Evolutionary conservation across 176 grass and related monocot genomes (phyloP).

Genomic region (Cenchrus fungigraminus): DNA sequence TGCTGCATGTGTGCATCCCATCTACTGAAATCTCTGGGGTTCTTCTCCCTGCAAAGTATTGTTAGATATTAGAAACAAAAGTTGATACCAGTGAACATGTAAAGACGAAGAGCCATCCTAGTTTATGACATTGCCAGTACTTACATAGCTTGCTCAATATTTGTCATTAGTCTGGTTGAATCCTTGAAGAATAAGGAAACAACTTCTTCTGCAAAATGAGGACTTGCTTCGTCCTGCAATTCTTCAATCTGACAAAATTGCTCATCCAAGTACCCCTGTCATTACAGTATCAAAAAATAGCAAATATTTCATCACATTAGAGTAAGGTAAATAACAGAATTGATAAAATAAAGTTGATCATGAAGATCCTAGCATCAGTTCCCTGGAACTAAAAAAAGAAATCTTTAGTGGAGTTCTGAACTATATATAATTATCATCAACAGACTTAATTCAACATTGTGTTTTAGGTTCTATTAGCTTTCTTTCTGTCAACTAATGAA

Average conservation of each 20-base stretch:
- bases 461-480: slow-evolving; percentile 32
- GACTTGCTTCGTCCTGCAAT: slow-evolving; percentile 86
- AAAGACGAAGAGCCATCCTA: neutral
- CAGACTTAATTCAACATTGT: slow-evolving; percentile 29
- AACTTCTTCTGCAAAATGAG: slow-evolving; percentile 92
- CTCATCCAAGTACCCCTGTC: slow-evolving; percentile 84
- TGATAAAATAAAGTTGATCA: neutral
- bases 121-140: slow-evolving; percentile 35
- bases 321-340: slow-evolving; percentile 4
- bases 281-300: slow-evolving; percentile 39
- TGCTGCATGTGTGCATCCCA: slow-evolving; percentile 85
- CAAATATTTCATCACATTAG: neutral
- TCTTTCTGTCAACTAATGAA: slow-evolving; percentile 11
- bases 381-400: neutral
- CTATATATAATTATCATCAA: neutral
- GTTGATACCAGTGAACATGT: neutral
- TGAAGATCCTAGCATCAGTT: slow-evolving; percentile 12
- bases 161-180: slow-evolving; percentile 68
- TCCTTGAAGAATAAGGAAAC: slow-evolving; percentile 88
- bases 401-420: neutral
- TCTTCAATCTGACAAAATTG: slow-evolving; percentile 94
- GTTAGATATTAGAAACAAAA: slow-evolving; percentile 13
- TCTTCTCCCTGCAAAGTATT: slow-evolving; percentile 66
- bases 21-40: slow-evolving; percentile 68
- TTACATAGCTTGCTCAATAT: slow-evolving; percentile 91